Evolutionary conservation across 2,329 filamentous ascomycete genomes (phyloP).

Genomic region (Neopestalotiopsis sp.): DNA sequence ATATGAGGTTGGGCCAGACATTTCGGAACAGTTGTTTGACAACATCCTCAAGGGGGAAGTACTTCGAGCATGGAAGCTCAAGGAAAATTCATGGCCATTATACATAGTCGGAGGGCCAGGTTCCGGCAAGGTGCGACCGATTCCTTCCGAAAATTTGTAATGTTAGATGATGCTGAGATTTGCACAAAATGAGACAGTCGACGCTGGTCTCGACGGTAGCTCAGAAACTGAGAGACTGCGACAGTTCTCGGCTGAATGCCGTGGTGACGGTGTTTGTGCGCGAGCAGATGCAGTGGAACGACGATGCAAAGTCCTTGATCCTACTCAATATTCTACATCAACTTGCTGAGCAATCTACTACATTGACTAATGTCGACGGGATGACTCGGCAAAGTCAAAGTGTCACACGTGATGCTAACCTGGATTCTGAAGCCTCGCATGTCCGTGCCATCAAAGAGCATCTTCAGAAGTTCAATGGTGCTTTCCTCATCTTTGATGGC

Average conservation of each 20-base stretch:
- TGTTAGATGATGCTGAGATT: not conserved
- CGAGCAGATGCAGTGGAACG: not conserved
- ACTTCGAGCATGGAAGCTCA: not conserved
- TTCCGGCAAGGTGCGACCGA: conserved; percentile 9
- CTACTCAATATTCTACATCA: not conserved
- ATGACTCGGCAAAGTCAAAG: not conserved
- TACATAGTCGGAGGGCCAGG: conserved; percentile 3
- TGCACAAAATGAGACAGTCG: not conserved
- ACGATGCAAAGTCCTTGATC: not conserved
- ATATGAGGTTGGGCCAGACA: conserved; percentile 3
- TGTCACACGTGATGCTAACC: not conserved
- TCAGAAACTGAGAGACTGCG: not conserved
- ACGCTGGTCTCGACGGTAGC: not conserved
- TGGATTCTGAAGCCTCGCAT: not conserved
- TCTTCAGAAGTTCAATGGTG: not conserved
- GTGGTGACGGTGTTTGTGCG: conserved; percentile 2
- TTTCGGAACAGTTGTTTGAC: conserved; percentile 7
- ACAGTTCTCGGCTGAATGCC: not conserved
- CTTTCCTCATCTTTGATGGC: not conserved
- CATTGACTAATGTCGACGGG: not conserved
- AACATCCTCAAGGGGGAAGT: not conserved
- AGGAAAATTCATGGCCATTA: not conserved
- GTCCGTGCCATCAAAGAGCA: not conserved
- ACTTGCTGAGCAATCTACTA: not conserved
- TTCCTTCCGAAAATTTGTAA: not conserved